Base-by-base conservation (phyloP, 176 grass and related monocot genomes). In the Ananas comosus region DNA sequence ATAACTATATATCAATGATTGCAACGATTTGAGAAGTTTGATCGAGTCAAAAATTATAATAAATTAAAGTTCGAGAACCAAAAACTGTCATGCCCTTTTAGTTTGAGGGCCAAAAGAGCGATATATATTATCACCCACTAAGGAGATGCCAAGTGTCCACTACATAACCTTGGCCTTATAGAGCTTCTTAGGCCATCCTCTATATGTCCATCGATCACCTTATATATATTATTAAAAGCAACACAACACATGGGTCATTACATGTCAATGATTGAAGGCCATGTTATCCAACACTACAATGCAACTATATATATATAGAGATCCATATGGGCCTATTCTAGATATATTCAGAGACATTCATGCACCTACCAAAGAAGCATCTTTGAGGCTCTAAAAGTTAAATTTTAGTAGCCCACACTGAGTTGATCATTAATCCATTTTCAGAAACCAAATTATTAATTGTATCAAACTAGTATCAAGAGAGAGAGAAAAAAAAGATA, bases 341-440 rank as follows among this genome's bases (percentile, higher is more conserved):
- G 29, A 33, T 33, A 33, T 33, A 33, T 33, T 33, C 10, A 9
- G 58, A 24, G 22, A 63, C 58, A 63, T 63, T 16, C 16, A 19
- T 24, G 58, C 22, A 53, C 25, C 64, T 33, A 51, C 27, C 27
- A 33, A 65, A 70, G 79, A 81, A 76, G 79, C 72, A 70, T 75
- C 79, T 51, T 53, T 17, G 78, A 70, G 65, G 66, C 72, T 81
- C 48, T 53, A 64, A 7, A 48, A 4, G 13, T 33, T 33, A 33
- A 33, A 33, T 5, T 5, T 33, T 33, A 33, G 6, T 33, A 33
- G 29, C 29, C 29, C 29, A 33, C 29, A 33, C 29, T 33, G 29
- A 33, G 5, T 33, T 33, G 3, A 33, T n/a, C n/a, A n/a, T 33
- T 33, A 33, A 33, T 33, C 29, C 29, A 33, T 33, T 33, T 33